Evolutionary conservation across 108 stramenopile genomes (phyloP).

Genomic region (Chaetoceros tenuissimus): DNA sequence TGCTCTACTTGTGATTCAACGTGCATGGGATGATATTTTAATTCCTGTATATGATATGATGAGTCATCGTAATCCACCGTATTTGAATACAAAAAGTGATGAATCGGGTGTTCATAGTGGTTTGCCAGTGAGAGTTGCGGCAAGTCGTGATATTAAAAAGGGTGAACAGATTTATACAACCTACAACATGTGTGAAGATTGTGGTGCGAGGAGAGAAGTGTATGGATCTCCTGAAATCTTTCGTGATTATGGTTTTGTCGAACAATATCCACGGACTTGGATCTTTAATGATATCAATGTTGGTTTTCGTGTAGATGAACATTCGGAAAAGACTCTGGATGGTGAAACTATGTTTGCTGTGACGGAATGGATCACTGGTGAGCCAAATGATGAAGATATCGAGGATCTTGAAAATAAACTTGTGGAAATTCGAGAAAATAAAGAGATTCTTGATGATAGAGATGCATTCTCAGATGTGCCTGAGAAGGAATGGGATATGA

Average conservation of each 20-base stretch:
- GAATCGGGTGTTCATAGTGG: not conserved
- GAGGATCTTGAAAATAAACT: not conserved
- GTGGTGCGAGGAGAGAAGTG: not conserved
- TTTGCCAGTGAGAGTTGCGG: not conserved
- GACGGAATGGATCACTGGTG: constrained; percentile 4
- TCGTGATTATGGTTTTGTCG: constrained; percentile 60
- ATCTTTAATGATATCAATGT: constrained; percentile 6
- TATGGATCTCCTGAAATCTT: constrained; percentile 28
- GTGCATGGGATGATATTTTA: constrained; percentile 7
- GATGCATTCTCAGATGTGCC: not conserved
- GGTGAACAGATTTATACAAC: constrained; percentile 16
- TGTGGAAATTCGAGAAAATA: not conserved
- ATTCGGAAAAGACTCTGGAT: not conserved
- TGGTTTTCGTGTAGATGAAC: constrained; percentile 3
- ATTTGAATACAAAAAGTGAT: constrained; percentile 3
- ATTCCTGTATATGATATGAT: constrained; percentile 17
- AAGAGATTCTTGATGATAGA: not conserved
- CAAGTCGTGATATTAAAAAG: constrained; percentile 5
- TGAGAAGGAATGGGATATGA: not conserved
- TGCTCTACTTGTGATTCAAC: constrained; percentile 5
- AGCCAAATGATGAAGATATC: constrained; percentile 1
- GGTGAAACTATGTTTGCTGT: not conserved
- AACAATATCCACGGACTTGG: constrained; percentile 40
- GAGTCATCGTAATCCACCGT: constrained; percentile 14
- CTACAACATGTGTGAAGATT: constrained; percentile 11